Evolutionary conservation across 202 grass and related monocot species (phyloP), one percentile per base, ranked within the genome.

Genomic region (Alloteropsis angusta): DNA sequence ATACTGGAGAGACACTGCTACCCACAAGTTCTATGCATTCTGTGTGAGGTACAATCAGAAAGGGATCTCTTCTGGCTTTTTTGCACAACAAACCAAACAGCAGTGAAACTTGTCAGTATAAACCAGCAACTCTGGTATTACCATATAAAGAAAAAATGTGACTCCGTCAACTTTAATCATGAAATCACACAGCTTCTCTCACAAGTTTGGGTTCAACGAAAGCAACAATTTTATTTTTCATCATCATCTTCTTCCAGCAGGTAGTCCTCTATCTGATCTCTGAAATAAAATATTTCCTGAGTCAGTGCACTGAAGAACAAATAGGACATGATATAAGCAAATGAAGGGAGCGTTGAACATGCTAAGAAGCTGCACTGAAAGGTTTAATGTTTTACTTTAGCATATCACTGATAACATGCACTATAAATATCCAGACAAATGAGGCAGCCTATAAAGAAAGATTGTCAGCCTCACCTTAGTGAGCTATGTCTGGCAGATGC

Each of bases 201-300:
- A 83, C 62, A 69, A 56, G 49, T 52, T 71, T 30, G 55, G 19
- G 36, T 67, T 90, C 73, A 30, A 80, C 14, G 19, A 41, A 55
- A 56, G 66, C 11, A 52, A 68, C 19, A 46, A 57, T 11, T 76
- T 88, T 77, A 81, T 12, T 65, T 91, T 60, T 18, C 61, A 45
- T 77, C 49, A 49, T 84, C 80, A 2, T 78, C 26, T 7, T 81
- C 74, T 39, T 92, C 76, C 62, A 96, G 93, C 26, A 92, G 85
- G 82, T 79, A 90, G 22, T 92, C 89, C 48, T 83, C 78, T 67
- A 96, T 92, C 81, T 90, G 89, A 67, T 90, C 85, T 87, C 89
- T 96, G 85, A 74, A 85, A 76, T 21, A 44, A 70, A 70, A 79
- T 58, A 84, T 39, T 90, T 42, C 74, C 18, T 21, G 32, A 71